Percentiles rank a stretch among this genome's conserved stretches.
phyloP scores from a whole-genome alignment of 1,139 yeast species.

The Yamadazyma dushanensis region DNA sequence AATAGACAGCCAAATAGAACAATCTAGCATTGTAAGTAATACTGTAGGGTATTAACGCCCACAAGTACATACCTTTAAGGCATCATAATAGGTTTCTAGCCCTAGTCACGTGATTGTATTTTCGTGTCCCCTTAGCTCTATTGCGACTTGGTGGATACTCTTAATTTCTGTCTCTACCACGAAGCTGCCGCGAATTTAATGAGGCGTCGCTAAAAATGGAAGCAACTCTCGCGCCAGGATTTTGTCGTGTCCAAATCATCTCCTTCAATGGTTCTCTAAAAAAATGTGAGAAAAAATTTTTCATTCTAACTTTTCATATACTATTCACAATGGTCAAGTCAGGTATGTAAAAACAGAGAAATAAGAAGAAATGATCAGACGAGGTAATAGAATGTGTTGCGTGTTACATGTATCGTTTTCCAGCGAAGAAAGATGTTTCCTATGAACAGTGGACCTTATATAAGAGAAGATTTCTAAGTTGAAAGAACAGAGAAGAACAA shows the following conservation, averaged over 20 bases:
- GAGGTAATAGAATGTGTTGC: not conserved
- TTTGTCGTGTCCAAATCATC: not conserved
- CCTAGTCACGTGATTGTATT: not conserved
- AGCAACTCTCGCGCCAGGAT: conserved; percentile 1
- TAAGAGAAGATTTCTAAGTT: too few species aligned
- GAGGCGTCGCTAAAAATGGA: not conserved
- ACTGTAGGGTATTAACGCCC: too few species aligned
- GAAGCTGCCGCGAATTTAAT: not conserved
- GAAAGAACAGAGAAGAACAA: too few species aligned
- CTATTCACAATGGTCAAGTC: conserved; percentile 56
- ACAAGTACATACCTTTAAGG: too few species aligned
- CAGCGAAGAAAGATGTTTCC: too few species aligned
- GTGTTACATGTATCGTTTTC: too few species aligned
- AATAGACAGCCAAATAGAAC: conserved; percentile 1
- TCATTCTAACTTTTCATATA: conserved; percentile 8
- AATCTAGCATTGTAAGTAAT: too few species aligned
- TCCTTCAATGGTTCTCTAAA: conserved; percentile 5
- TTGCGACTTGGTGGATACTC: too few species aligned
- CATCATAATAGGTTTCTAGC: not conserved
- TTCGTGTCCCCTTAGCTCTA: not conserved
- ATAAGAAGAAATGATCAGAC: not conserved
- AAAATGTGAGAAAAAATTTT: conserved; percentile 12
- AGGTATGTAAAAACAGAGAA: conserved; percentile 46
- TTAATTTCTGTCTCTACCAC: not conserved
- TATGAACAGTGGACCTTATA: too few species aligned